Base-by-base conservation (phyloP, 2,329 filamentous ascomycete genomes). In the Fusarium sp. region DNA sequence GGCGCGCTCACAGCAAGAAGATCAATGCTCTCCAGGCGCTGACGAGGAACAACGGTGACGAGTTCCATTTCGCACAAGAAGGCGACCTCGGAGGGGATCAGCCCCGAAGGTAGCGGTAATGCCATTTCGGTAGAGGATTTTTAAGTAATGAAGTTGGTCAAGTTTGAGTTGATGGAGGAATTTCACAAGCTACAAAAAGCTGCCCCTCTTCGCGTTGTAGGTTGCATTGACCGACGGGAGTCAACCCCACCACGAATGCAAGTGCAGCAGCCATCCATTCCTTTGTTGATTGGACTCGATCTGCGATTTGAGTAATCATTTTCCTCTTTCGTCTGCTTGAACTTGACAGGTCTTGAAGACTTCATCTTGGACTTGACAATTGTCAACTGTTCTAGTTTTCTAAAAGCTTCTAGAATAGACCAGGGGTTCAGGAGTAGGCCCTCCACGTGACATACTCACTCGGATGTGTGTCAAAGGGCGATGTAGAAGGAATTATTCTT, bases 41-140 rank as follows among this genome's bases (percentile, higher is more conserved):
- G 95, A 62, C 96, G 93, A 38, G 96, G 96, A 58, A 98, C 91
- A 24, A 99, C 90, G 0, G 95, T 98, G 64, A 99, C 93, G 78
- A 94, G 90, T 85, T 98, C 96, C 95, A 98, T 98, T 85, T 99
- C 96, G 83, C 95, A 98, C 31, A 98, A 86, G 80, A 98, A 99
- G 59, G 95, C 93, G 53, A 97, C 93, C 85, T 99, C 96, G 73
- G 93, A 88, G 68, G 96, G 94, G 77, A 93, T 92, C 51, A 98
- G 88, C 82, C 85, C 87, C 60, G 82, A 78, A 6, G 86, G 86
- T 16, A 89, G 81, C 33, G 87, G 85, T 58, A 87, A 80, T 35
- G 87, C 87, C 87, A 89, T 89, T 46, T 35, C 72, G 69, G 33
- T 40, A 20, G 49, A 46, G 6, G 40, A 24, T 57, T 51, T 49